A percentile compares a stretch with the other conserved stretches of the same genome.
These are phyloP conservation scores for Paraconiothyrium brasiliense DNA, from an alignment of 2,329 filamentous ascomycete genomes.

Conservation along the genomic window DNA sequence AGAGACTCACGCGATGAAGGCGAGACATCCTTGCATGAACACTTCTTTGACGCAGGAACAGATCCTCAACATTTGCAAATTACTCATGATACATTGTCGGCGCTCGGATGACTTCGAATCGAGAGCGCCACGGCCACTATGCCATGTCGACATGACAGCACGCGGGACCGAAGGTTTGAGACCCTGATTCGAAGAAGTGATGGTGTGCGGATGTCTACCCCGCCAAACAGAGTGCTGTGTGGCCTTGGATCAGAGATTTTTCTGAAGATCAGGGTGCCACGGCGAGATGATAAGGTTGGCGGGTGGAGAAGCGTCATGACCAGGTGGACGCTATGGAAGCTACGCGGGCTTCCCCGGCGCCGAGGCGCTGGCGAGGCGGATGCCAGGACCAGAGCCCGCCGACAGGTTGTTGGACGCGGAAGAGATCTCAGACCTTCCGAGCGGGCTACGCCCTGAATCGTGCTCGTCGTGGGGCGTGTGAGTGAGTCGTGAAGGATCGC, in stretches of 20 bases:
- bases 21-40: constrained; percentile 18
- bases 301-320: constrained; percentile 36
- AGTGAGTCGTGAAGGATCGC: constrained; percentile 34
- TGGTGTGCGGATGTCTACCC: constrained; percentile 11
- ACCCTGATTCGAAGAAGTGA: neutral
- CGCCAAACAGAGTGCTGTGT: constrained; percentile 32
- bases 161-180: constrained; percentile 1
- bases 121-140: neutral
- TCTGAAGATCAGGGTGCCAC: constrained; percentile 47
- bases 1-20: constrained; percentile 19
- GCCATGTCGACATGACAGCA: neutral
- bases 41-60: neutral
- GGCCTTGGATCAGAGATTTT: constrained; percentile 33
- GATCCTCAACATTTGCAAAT: neutral
- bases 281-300: constrained; percentile 48
- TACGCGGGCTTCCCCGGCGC: constrained; percentile 49
- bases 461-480: constrained; percentile 33
- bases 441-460: constrained; percentile 44
- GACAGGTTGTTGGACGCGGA: constrained; percentile 33
- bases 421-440: constrained; percentile 32
- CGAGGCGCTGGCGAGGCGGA: constrained; percentile 38
- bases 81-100: neutral
- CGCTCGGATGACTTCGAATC: neutral
- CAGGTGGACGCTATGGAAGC: constrained; percentile 48
- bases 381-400: constrained; percentile 26